These are phyloP conservation scores for Coemansia sp. DNA, from an alignment of 192 early-diverging fungal species.

Conservation along the genomic window DNA sequence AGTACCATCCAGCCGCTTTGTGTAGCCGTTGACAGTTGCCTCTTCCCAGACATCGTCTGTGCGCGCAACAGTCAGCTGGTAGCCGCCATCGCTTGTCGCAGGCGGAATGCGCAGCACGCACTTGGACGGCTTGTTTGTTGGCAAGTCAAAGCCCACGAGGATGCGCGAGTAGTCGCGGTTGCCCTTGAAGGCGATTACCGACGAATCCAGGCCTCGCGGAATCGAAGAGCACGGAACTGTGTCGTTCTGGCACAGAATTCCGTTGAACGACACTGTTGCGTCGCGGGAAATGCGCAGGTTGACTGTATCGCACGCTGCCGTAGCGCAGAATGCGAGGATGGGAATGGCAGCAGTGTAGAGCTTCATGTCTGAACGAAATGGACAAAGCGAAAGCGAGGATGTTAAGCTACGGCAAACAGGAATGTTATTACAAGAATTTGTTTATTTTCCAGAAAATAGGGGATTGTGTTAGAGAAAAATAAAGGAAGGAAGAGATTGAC, in stretches of 20 bases:
- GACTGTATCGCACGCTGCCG: neutral
- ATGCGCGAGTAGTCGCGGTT: constrained; percentile 52
- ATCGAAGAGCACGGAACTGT: constrained; percentile 33
- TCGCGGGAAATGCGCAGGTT: constrained; percentile 29
- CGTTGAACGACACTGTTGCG: constrained; percentile 34
- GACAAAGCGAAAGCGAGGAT: too few relatives aligned
- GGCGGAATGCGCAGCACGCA: constrained; percentile 34
- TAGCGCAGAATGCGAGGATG: neutral
- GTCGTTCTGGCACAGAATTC: constrained; percentile 35
- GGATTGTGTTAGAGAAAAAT: too few relatives aligned
- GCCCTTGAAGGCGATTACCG: constrained; percentile 35
- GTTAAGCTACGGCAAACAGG: too few relatives aligned
- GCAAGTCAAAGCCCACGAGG: constrained; percentile 50
- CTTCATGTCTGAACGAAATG: neutral
- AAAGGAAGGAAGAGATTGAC: too few relatives aligned
- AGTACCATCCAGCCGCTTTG: constrained; percentile 26
- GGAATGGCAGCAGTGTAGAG: neutral
- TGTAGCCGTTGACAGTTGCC: constrained; percentile 36
- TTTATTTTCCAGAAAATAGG: too few relatives aligned
- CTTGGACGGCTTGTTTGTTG: constrained; percentile 15
- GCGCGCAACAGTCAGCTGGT: constrained; percentile 21
- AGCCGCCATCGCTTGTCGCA: constrained; percentile 16
- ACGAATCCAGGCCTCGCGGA: constrained; percentile 22
- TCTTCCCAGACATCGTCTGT: constrained; percentile 51
- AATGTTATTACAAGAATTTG: too few relatives aligned